phyloP scores from a whole-genome alignment of 2,329 filamentous ascomycete genomes.

The Dothidotthia symphoricarpi region DNA sequence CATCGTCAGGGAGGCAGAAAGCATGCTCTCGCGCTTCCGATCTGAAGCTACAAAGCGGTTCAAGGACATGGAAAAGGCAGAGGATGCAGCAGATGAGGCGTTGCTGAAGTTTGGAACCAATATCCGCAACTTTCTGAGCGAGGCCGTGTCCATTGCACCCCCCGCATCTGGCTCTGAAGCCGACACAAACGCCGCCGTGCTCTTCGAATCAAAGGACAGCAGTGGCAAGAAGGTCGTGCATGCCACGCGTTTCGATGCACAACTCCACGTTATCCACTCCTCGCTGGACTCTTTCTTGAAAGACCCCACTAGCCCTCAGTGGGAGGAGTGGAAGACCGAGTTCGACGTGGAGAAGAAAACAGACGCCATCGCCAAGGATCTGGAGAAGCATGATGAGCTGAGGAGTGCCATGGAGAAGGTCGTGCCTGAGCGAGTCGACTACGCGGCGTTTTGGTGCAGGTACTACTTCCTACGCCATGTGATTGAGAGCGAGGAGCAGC shows the following conservation, averaged over 20 bases:
- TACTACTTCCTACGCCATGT: slow-evolving; percentile 95
- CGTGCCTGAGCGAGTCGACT: slow-evolving; percentile 90
- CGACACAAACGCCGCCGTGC: slow-evolving; percentile 54
- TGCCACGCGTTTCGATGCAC: slow-evolving; percentile 89
- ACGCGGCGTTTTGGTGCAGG: slow-evolving; percentile 84
- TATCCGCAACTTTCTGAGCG: slow-evolving; percentile 82
- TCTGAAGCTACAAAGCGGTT: slow-evolving; percentile 77
- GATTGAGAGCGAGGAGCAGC: slow-evolving; percentile 88
- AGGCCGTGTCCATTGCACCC: slow-evolving; percentile 84
- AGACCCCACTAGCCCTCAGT: slow-evolving; percentile 75
- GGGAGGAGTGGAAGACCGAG: slow-evolving; percentile 65
- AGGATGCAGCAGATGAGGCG: slow-evolving; percentile 95
- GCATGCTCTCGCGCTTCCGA: slow-evolving; percentile 73
- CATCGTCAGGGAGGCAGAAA: slow-evolving; percentile 56
- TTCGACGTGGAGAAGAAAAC: slow-evolving; percentile 87
- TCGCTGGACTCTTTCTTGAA: slow-evolving; percentile 74
- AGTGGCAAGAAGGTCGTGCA: slow-evolving; percentile 91
- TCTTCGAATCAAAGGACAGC: slow-evolving; percentile 93
- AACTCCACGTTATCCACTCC: slow-evolving; percentile 92
- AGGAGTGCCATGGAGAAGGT: slow-evolving; percentile 88
- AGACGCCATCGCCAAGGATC: slow-evolving; percentile 72
- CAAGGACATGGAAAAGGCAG: slow-evolving; percentile 85
- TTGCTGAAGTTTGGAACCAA: slow-evolving; percentile 88
- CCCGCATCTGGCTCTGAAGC: slow-evolving; percentile 55
- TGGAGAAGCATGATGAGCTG: slow-evolving; percentile 84